Percentiles rank a stretch among this genome's conserved stretches.
phyloP scores from a whole-genome alignment of 257 asterid genomes.

The Verbena officinalis region DNA sequence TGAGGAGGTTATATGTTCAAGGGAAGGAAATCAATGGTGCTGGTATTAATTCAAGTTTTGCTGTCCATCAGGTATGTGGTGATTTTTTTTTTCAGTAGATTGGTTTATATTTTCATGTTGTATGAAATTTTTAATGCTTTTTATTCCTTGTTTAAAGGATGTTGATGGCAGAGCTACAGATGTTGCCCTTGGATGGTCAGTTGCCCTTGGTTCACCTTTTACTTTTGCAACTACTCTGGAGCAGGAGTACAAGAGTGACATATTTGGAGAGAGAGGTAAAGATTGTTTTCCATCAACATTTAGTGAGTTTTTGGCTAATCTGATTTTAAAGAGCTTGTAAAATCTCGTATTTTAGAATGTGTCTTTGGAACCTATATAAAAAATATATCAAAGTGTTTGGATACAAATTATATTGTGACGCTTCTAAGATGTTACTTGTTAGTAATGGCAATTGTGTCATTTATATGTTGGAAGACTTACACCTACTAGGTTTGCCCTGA shows the following conservation, averaged over 20 bases:
- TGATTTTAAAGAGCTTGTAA: too few species aligned
- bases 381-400: too few species aligned
- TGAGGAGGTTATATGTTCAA: slow-evolving; percentile 91
- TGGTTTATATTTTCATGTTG: not conserved
- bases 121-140: slow-evolving; percentile 15
- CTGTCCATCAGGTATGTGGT: slow-evolving; percentile 79
- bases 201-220: slow-evolving; percentile 97
- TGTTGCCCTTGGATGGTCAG: slow-evolving; percentile 97
- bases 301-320: too few species aligned
- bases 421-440: too few species aligned
- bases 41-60: slow-evolving; percentile 94
- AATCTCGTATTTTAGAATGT: too few species aligned
- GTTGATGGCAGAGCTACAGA: slow-evolving; percentile 97
- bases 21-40: slow-evolving; percentile 98
- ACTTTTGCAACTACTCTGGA: slow-evolving; percentile 92
- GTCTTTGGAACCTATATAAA: too few species aligned
- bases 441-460: too few species aligned
- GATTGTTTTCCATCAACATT: not conserved
- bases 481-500: too few species aligned
- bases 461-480: too few species aligned
- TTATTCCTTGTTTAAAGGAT: slow-evolving; percentile 47
- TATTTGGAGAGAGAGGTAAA: slow-evolving; percentile 93
- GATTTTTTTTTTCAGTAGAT: not conserved
- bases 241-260: slow-evolving; percentile 91
- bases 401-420: too few species aligned